These are phyloP conservation scores for Solanum sparsipilum DNA, from an alignment of 257 asterid species.

Conservation along the genomic window DNA sequence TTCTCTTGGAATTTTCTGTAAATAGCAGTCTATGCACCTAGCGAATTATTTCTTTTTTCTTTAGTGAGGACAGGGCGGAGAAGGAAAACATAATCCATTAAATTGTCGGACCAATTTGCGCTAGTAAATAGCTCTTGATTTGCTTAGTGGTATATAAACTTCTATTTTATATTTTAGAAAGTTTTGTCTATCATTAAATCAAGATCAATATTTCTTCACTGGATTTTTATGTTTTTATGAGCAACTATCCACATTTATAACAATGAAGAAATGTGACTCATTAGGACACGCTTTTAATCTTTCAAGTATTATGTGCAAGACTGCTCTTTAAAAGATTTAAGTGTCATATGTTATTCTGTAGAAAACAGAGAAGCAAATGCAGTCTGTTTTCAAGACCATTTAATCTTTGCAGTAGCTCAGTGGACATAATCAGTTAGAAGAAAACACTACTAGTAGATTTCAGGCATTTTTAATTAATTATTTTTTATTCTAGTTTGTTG, in stretches of 20 bases:
- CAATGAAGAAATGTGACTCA: not conserved
- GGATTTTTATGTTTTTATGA: not conserved
- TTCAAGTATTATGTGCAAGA: not conserved
- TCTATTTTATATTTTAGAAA: not conserved
- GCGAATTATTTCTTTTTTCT: not conserved
- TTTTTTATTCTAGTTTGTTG: not conserved
- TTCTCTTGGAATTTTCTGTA: not conserved
- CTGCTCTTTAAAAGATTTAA: not conserved
- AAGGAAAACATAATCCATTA: not conserved
- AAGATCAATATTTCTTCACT: not conserved
- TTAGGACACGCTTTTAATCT: not conserved
- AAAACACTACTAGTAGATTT: not conserved
- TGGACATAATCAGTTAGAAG: not conserved
- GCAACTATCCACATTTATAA: not conserved
- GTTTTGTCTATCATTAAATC: not conserved
- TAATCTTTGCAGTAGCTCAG: not conserved
- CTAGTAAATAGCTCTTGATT: not conserved
- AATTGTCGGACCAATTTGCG: not conserved
- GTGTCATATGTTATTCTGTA: not conserved
- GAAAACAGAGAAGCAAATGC: not conserved
- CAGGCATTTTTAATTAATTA: not conserved
- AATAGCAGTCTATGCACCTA: not conserved
- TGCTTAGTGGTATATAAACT: not conserved
- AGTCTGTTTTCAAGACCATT: not conserved
- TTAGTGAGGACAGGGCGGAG: not conserved